phyloP scores from a whole-genome alignment of 345 rosid genomes.

The Corchorus olitorius region DNA sequence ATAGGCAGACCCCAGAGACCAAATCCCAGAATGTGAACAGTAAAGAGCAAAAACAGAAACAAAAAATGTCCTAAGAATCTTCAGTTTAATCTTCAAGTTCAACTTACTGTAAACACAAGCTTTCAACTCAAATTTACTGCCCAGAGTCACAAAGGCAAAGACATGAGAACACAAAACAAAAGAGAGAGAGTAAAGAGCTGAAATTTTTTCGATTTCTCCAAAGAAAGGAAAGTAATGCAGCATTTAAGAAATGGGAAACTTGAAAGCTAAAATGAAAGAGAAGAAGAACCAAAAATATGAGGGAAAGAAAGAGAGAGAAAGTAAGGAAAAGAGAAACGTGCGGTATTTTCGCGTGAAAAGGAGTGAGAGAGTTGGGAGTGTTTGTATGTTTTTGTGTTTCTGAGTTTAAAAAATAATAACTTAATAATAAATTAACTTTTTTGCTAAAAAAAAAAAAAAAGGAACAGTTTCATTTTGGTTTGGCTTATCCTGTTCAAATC shows the following conservation, averaged over 20 bases:
- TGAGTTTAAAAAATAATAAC: neutral
- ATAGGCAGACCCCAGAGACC: neutral
- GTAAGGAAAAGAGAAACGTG: constrained; percentile 12
- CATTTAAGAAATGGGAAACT: neutral
- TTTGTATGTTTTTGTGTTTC: neutral
- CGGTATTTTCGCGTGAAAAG: constrained; percentile 28
- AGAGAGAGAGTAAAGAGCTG: neutral
- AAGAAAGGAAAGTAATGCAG: constrained; percentile 13
- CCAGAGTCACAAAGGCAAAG: neutral
- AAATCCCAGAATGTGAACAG: neutral
- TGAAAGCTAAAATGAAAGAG: constrained; percentile 5
- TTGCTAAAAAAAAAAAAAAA: neutral
- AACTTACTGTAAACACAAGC: constrained; percentile 14
- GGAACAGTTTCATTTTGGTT: neutral
- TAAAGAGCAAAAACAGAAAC: neutral
- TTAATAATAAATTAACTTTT: too few species aligned
- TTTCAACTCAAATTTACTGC: neutral
- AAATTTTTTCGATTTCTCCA: neutral
- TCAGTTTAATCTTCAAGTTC: constrained; percentile 15
- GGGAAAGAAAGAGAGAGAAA: neutral
- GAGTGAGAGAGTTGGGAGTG: constrained; percentile 22
- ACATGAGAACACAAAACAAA: neutral
- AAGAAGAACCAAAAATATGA: neutral
- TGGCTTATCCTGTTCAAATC: constrained; percentile 7
- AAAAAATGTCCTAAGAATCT: neutral